These are phyloP conservation scores for Papilionanthe hybrid DNA, from an alignment of 116 monocot genomes.

Conservation along the genomic window DNA sequence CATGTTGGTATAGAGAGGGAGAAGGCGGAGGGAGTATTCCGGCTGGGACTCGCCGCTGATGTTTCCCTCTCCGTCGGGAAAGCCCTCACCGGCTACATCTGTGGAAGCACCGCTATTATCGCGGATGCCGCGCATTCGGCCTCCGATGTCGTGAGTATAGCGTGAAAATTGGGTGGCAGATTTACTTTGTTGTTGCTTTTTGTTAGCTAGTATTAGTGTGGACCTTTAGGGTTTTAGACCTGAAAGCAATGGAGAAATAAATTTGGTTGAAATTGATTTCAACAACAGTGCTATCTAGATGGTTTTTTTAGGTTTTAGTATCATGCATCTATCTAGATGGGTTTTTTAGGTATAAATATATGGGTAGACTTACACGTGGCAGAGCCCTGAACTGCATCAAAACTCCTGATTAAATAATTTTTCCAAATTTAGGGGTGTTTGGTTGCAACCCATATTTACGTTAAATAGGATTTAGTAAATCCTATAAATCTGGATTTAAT, in stretches of 20 bases:
- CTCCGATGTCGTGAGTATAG: slow-evolving; percentile 71
- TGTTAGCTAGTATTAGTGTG: background rate
- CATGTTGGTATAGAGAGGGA: slow-evolving; percentile 11
- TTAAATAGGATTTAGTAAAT: too few relatives aligned
- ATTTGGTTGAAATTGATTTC: background rate
- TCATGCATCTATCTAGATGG: background rate
- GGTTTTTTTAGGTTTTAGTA: background rate
- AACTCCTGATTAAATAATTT: too few relatives aligned
- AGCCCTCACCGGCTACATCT: slow-evolving; percentile 59
- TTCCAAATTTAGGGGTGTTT: too few relatives aligned
- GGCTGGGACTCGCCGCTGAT: slow-evolving; percentile 84
- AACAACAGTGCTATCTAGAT: background rate
- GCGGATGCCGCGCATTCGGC: slow-evolving; percentile 93
- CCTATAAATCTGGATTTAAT: too few relatives aligned
- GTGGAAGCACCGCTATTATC: slow-evolving; percentile 79
- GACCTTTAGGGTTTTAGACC: background rate
- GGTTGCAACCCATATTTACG: too few relatives aligned
- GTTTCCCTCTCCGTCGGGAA: slow-evolving; percentile 73
- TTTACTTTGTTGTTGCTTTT: background rate
- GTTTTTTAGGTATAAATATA: too few relatives aligned
- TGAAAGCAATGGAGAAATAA: background rate
- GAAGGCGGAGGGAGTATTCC: slow-evolving; percentile 61
- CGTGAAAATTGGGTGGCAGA: background rate
- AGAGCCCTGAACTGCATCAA: too few relatives aligned
- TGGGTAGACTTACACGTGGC: too few relatives aligned